phyloP scores from a whole-genome alignment of 2,329 filamentous ascomycete genomes.

The Pseudogymnoascus sp. region DNA sequence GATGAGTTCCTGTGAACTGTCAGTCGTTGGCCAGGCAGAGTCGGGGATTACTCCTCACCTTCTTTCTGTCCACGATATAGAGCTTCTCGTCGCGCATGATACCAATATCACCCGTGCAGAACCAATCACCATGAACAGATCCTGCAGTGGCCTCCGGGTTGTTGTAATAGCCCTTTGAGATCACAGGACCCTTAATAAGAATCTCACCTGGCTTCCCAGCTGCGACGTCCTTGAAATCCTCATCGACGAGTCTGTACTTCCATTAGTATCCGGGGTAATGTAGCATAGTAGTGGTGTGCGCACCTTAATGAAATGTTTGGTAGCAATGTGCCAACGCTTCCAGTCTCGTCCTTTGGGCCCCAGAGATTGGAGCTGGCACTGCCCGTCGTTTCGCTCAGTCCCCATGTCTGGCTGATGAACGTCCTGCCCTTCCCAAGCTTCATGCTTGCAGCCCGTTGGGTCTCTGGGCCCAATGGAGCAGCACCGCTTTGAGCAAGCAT shows the following conservation, averaged over 20 bases:
- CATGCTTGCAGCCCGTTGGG: constrained; percentile 44
- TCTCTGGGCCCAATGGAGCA: constrained; percentile 53
- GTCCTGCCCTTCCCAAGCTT: constrained; percentile 55
- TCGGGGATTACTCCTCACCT: constrained; percentile 31
- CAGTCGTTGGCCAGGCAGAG: background rate
- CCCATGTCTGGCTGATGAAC: constrained; percentile 48
- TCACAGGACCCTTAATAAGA: constrained; percentile 63
- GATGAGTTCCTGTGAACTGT: constrained; percentile 38
- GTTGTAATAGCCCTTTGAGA: constrained; percentile 77
- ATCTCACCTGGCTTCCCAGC: constrained; percentile 60
- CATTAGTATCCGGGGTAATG: background rate
- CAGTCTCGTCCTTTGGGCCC: constrained; percentile 36
- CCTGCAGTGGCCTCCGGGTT: constrained; percentile 34
- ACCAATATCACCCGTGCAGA: constrained; percentile 2
- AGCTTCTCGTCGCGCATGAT: constrained; percentile 36
- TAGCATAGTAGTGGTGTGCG: background rate
- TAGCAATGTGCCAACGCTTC: constrained; percentile 59
- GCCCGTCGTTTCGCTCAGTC: constrained; percentile 80
- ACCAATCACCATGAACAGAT: constrained; percentile 30
- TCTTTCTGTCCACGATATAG: constrained; percentile 68
- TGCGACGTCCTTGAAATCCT: constrained; percentile 45
- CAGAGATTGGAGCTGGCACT: constrained; percentile 62
- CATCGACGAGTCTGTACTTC: constrained; percentile 54
- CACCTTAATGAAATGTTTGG: constrained; percentile 48
- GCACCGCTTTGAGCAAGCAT: constrained; percentile 49